Evolutionary conservation across 148 eudicot genomes (phyloP).

Genomic region (Nepenthes gracilis): DNA sequence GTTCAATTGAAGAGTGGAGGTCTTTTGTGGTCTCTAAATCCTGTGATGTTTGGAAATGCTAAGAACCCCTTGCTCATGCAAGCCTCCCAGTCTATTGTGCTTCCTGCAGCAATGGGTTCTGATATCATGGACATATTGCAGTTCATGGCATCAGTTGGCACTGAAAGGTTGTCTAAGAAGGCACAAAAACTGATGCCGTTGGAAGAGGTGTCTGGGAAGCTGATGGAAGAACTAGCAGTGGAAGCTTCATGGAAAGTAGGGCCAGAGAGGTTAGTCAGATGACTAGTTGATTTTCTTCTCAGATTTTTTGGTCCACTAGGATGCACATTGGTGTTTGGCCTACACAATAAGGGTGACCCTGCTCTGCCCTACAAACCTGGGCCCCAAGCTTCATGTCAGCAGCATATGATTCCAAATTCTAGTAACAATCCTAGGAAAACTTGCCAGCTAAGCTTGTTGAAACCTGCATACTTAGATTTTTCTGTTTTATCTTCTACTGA

Average conservation of each 20-base stretch:
- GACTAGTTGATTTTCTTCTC: neutral
- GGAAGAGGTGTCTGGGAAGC: constrained; percentile 74
- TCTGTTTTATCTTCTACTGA: neutral
- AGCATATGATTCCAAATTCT: too few species aligned
- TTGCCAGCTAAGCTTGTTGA: too few species aligned
- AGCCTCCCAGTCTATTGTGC: constrained; percentile 73
- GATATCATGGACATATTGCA: constrained; percentile 71
- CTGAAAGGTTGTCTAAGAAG: constrained; percentile 56
- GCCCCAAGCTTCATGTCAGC: too few species aligned
- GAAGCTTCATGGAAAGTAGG: constrained; percentile 36
- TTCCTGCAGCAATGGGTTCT: constrained; percentile 81
- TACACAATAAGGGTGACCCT: too few species aligned
- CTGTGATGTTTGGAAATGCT: constrained; percentile 50
- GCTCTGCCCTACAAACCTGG: too few species aligned
- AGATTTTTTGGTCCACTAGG: too few species aligned
- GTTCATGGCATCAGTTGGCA: constrained; percentile 60
- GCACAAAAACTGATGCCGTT: constrained; percentile 66
- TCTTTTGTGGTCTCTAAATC: constrained; percentile 73
- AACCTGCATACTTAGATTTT: too few species aligned
- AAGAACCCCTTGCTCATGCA: constrained; percentile 66
- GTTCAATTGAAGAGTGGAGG: constrained; percentile 69
- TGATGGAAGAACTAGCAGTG: constrained; percentile 63
- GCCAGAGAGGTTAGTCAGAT: constrained; percentile 45
- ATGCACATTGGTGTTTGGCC: too few species aligned
- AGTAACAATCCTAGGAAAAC: too few species aligned